A percentile compares a stretch with the other conserved stretches of the same genome.
These are phyloP conservation scores for Xylaria sp. DNA, from an alignment of 2,329 filamentous ascomycete species.

Conservation along the genomic window DNA sequence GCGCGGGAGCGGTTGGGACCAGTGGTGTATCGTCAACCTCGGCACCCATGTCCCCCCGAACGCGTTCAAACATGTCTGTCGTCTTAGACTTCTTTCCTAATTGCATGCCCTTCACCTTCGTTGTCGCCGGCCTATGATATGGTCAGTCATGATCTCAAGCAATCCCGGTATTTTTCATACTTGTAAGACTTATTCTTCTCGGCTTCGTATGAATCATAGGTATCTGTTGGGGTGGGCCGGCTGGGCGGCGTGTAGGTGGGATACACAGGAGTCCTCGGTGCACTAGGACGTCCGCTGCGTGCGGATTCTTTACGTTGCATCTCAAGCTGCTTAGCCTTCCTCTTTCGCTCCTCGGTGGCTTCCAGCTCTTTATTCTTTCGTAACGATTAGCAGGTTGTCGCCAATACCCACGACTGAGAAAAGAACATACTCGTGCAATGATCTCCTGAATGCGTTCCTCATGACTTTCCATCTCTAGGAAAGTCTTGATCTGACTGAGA, in stretches of 20 bases:
- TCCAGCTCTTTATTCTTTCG: slow-evolving; percentile 95
- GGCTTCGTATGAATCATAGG: slow-evolving; percentile 93
- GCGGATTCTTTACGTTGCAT: slow-evolving; percentile 98
- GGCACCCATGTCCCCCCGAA: slow-evolving; percentile 88
- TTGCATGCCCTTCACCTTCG: slow-evolving; percentile 98
- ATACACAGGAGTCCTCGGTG: slow-evolving; percentile 82
- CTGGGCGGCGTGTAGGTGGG: slow-evolving; percentile 87
- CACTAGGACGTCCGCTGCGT: slow-evolving; percentile 73
- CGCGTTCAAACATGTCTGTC: slow-evolving; percentile 96
- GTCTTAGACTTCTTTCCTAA: slow-evolving; percentile 98
- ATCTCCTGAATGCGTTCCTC: slow-evolving; percentile 99
- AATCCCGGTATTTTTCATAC: slow-evolving; percentile 57
- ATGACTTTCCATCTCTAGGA: slow-evolving; percentile 98
- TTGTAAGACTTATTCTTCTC: slow-evolving; percentile 96
- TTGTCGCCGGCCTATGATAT: slow-evolving; percentile 65
- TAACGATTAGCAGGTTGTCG: slow-evolving; percentile 32
- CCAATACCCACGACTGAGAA: slow-evolving; percentile 4
- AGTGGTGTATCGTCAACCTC: slow-evolving; percentile 83
- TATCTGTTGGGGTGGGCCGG: slow-evolving; percentile 78
- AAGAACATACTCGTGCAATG: slow-evolving; percentile 78
- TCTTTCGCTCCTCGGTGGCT: slow-evolving; percentile 96
- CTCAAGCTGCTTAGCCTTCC: slow-evolving; percentile 98
- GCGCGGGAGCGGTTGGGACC: slow-evolving; percentile 64
- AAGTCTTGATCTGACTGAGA: slow-evolving; percentile 97
- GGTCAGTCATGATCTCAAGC: slow-evolving; percentile 43